Percentiles rank a stretch among this genome's conserved stretches.
Evolutionary conservation across 805 yeast genomes (phyloP).

Genomic region (Metschnikowia bowlesiae): DNA sequence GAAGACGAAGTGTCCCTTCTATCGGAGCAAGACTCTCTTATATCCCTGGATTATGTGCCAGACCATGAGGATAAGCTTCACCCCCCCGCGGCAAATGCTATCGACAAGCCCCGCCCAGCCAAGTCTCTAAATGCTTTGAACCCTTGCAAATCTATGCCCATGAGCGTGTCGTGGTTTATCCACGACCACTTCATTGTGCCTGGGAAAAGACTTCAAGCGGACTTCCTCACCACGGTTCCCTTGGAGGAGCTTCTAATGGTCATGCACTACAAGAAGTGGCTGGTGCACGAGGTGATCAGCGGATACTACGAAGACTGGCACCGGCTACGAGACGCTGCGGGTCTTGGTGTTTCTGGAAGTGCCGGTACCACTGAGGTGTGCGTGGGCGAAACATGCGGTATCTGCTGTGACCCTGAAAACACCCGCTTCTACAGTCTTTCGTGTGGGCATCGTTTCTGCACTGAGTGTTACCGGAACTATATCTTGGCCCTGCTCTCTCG

Average conservation of each 20-base stretch:
- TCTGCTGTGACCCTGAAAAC: constrained; percentile 63
- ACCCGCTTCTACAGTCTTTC: constrained; percentile 44
- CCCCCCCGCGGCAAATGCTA: neutral
- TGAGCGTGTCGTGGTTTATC: constrained; percentile 19
- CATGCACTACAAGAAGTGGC: constrained; percentile 39
- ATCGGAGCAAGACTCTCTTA: neutral
- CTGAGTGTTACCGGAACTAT: constrained; percentile 62
- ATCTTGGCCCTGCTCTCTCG: constrained; percentile 39
- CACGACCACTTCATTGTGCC: constrained; percentile 21
- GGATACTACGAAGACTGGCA: constrained; percentile 30
- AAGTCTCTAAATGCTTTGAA: constrained; percentile 11
- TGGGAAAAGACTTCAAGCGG: constrained; percentile 18
- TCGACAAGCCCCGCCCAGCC: neutral
- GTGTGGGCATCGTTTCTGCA: constrained; percentile 73
- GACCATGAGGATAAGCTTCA: neutral
- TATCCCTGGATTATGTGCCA: neutral
- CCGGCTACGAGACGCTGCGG: constrained; percentile 24
- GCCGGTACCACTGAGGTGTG: neutral
- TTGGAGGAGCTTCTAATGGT: constrained; percentile 30
- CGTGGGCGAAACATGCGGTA: constrained; percentile 44
- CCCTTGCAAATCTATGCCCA: constrained; percentile 7
- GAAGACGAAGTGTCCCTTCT: constrained; percentile 17
- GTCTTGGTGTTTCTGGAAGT: constrained; percentile 16
- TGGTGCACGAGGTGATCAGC: constrained; percentile 34
- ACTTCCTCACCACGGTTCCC: constrained; percentile 25